Percentiles rank a stretch among this genome's conserved stretches.
phyloP scores from a whole-genome alignment of 2,329 filamentous ascomycete species.

The Paraphaeosphaeria minitans region DNA sequence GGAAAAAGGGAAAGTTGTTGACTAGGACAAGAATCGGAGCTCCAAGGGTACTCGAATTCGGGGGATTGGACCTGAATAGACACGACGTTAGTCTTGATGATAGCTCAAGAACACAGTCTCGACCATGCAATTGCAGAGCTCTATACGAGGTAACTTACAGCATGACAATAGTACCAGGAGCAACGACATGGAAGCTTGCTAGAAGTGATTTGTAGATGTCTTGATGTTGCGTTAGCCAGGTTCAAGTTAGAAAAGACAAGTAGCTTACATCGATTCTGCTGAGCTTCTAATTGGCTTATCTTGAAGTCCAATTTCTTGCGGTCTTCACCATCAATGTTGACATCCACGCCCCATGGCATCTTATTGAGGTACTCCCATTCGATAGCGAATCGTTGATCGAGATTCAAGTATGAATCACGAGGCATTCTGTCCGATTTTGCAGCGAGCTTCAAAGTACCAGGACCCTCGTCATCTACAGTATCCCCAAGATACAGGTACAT shows the following conservation, averaged over 20 bases:
- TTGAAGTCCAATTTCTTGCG: conserved; percentile 17
- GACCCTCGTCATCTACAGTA: background rate
- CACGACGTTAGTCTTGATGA: background rate
- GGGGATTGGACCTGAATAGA: conserved; percentile 9
- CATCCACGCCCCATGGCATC: conserved; percentile 15
- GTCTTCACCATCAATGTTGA: conserved; percentile 14
- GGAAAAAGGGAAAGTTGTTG: conserved; percentile 18
- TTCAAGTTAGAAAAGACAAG: too few species aligned
- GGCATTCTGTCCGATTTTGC: conserved; percentile 18
- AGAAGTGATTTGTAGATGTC: conserved; percentile 27
- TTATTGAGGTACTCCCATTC: conserved; percentile 16
- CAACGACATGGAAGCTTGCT: conserved; percentile 13
- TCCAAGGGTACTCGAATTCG: conserved; percentile 18
- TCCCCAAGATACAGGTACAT: conserved; percentile 22
- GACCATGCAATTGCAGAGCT: background rate
- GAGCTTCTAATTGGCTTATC: conserved; percentile 21
- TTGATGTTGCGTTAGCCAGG: background rate
- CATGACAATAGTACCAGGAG: conserved; percentile 23
- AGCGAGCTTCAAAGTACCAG: conserved; percentile 15
- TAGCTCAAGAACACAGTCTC: background rate
- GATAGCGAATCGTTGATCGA: conserved; percentile 24
- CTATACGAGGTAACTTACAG: conserved; percentile 6
- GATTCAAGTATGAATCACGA: conserved; percentile 19
- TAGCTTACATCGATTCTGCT: conserved; percentile 24
- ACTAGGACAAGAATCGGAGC: conserved; percentile 22